These are phyloP conservation scores for Fusarium fracticaudum DNA, from an alignment of 2,329 filamentous ascomycete genomes.

Conservation along the genomic window DNA sequence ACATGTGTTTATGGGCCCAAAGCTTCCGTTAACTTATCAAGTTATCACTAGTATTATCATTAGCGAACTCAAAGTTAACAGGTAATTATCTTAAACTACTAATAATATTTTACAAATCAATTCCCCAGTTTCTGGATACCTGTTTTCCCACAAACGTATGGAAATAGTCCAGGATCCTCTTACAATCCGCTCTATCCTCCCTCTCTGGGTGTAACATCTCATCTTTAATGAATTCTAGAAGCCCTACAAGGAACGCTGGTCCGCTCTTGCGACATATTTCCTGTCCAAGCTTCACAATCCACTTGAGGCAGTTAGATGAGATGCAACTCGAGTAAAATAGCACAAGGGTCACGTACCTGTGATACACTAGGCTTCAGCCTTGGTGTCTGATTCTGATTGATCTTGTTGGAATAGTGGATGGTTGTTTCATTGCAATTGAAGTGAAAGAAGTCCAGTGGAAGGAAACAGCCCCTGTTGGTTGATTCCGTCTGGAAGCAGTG, in stretches of 20 bases:
- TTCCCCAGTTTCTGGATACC: background rate
- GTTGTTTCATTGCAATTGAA: background rate
- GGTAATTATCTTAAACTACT: background rate
- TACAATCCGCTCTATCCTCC: background rate
- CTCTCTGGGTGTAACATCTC: background rate
- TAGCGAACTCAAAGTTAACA: fast-evolving
- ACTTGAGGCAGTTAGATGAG: background rate
- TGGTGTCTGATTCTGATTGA: background rate
- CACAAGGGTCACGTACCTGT: background rate
- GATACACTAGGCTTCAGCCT: background rate
- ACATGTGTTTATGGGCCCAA: background rate
- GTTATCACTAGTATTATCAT: background rate
- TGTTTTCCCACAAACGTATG: background rate
- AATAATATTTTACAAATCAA: background rate
- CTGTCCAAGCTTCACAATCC: background rate
- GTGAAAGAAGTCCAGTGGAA: background rate
- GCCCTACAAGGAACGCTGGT: fast-evolving
- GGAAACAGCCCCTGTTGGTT: background rate
- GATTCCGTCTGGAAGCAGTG: background rate
- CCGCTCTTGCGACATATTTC: background rate
- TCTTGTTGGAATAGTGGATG: background rate
- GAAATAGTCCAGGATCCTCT: background rate
- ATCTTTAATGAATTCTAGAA: background rate
- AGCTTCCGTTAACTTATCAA: background rate
- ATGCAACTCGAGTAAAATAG: background rate